Conservation (phyloP, 805 yeast genomes). For the Candida sphagnicola region DNA sequence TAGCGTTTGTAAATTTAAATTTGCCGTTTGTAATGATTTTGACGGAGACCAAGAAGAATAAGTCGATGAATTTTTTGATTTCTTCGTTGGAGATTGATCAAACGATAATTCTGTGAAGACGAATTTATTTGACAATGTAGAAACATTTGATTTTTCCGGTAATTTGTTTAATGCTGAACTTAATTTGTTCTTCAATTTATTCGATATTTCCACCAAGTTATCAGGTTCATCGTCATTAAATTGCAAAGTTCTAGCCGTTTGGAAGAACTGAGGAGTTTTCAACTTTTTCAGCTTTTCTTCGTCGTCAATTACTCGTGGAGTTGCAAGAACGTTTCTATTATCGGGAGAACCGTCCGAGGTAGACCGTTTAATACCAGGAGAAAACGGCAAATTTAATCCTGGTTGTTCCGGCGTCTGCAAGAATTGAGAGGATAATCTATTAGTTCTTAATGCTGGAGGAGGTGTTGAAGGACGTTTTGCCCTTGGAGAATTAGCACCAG, state of each 20-base stretch:
- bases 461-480: slow-evolving; percentile 5
- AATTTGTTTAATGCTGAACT: slow-evolving; percentile 39
- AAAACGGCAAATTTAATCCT: slow-evolving; percentile 24
- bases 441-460: slow-evolving; percentile 8
- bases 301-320: slow-evolving; percentile 5
- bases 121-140: slow-evolving; percentile 17
- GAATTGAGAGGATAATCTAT: slow-evolving; percentile 24
- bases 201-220: slow-evolving; percentile 35
- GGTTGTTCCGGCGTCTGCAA: slow-evolving; percentile 36
- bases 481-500: not conserved
- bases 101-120: slow-evolving; percentile 30
- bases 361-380: slow-evolving; percentile 37
- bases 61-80: slow-evolving; percentile 7
- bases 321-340: slow-evolving; percentile 10
- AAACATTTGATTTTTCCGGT: slow-evolving; percentile 21
- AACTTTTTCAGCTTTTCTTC: slow-evolving; percentile 23
- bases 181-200: slow-evolving; percentile 32
- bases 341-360: slow-evolving; percentile 31
- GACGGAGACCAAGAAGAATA: slow-evolving; percentile 17
- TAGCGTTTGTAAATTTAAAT: slow-evolving; percentile 34
- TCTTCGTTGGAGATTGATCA: slow-evolving; percentile 25
- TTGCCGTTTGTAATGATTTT: slow-evolving; percentile 22
- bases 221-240: slow-evolving; percentile 25
- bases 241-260: slow-evolving; percentile 31
- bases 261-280: slow-evolving; percentile 38